A percentile compares a stretch with the other conserved stretches of the same genome.
Conservation (phyloP, 495 filamentous ascomycete genomes). For the Penicillium roqueforti region DNA sequence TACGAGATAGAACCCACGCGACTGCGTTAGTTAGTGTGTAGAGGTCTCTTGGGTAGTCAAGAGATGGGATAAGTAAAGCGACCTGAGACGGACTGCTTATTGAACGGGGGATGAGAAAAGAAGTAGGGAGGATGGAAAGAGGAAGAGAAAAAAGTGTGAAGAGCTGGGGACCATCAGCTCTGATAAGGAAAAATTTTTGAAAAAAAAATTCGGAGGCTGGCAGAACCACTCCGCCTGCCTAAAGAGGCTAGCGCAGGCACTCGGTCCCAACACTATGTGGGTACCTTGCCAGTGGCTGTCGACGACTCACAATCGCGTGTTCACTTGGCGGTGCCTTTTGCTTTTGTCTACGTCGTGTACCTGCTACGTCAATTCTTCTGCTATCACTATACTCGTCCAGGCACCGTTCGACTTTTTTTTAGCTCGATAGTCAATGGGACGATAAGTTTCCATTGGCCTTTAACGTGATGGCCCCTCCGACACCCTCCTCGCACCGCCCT, state of each 20-base stretch:
- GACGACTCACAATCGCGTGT: constrained; percentile 15
- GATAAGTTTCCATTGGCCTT: constrained; percentile 10
- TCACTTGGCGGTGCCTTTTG: constrained; percentile 5
- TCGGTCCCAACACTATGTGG: constrained; percentile 16
- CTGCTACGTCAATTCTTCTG: neutral
- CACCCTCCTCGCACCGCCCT: constrained; percentile 49
- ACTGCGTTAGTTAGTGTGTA: constrained; percentile 35
- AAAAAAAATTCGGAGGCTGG: constrained; percentile 36
- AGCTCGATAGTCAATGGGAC: constrained; percentile 26
- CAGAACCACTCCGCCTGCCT: constrained; percentile 33
- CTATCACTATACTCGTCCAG: neutral
- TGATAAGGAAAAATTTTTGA: constrained; percentile 32
- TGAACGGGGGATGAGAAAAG: constrained; percentile 10
- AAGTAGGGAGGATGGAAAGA: constrained; percentile 15
- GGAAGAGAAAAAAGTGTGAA: constrained; percentile 23
- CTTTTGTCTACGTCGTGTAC: neutral
- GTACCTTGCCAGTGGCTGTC: constrained; percentile 5
- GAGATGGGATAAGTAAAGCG: constrained; percentile 15
- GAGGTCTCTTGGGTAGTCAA: constrained; percentile 8
- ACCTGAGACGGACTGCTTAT: constrained; percentile 16
- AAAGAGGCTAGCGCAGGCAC: constrained; percentile 14
- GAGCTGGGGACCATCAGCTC: constrained; percentile 22
- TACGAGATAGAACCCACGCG: constrained; percentile 38
- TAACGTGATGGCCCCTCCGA: constrained; percentile 31
- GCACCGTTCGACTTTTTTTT: neutral